Conservation (phyloP, 305 asterid species). For the Rubia peregrina region DNA sequence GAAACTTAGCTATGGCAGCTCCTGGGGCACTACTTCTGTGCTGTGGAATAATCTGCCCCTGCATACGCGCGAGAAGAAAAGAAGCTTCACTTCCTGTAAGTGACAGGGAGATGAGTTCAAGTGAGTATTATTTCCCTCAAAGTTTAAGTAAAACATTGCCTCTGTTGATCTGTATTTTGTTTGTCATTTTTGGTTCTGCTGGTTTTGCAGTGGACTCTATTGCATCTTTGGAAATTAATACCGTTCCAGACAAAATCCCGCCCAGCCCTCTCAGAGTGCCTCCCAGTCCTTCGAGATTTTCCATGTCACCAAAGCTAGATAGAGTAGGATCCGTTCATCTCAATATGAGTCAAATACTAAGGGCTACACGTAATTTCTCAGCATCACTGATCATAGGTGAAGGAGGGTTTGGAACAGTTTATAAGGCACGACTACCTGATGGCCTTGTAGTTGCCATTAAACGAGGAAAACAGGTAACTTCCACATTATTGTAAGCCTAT, state of each 20-base stretch:
- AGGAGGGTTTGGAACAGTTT: slow-evolving; percentile 92
- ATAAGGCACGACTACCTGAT: slow-evolving; percentile 73
- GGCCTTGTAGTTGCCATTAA: slow-evolving; percentile 82
- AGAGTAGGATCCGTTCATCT: slow-evolving; percentile 85
- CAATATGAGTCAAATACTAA: slow-evolving; percentile 54
- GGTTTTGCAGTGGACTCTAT: slow-evolving; percentile 51
- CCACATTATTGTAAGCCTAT: neutral
- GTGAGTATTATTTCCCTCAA: slow-evolving; percentile 42
- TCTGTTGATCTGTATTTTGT: slow-evolving; percentile 12
- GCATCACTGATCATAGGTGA: slow-evolving; percentile 60
- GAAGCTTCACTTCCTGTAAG: slow-evolving; percentile 46
- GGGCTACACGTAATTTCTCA: slow-evolving; percentile 80
- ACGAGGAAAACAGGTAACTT: slow-evolving; percentile 82
- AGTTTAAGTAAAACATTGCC: slow-evolving; percentile 3
- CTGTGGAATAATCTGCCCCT: slow-evolving; percentile 71
- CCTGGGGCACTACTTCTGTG: slow-evolving; percentile 65
- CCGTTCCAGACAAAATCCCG: slow-evolving; percentile 34
- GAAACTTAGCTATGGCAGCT: slow-evolving; percentile 49
- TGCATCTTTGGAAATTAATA: slow-evolving; percentile 54
- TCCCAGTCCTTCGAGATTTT: slow-evolving; percentile 78
- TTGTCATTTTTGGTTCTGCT: slow-evolving; percentile 14
- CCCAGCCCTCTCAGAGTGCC: slow-evolving; percentile 30
- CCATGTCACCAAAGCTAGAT: slow-evolving; percentile 80
- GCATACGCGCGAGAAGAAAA: slow-evolving; percentile 69
- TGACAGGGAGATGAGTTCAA: slow-evolving; percentile 59